Conservation (phyloP, 1,139 yeast species). For the Nakaseomyces nivariensis region DNA sequence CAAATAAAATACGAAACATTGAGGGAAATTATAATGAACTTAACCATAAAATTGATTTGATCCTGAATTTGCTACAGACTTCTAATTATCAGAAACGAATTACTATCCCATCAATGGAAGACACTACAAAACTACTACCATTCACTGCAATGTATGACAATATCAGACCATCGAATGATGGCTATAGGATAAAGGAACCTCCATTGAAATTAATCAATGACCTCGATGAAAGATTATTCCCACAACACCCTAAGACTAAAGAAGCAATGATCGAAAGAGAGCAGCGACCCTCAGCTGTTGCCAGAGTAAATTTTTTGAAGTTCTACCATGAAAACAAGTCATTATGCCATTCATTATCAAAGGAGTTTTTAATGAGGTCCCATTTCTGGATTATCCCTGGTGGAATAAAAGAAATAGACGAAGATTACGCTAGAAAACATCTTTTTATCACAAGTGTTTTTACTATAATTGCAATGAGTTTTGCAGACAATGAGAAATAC, state of each 20-base stretch:
- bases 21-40: neutral
- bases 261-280: constrained; percentile 29
- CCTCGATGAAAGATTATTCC: constrained; percentile 35
- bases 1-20: neutral
- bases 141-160: constrained; percentile 1
- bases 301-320: constrained; percentile 31
- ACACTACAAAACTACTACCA: neutral
- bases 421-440: constrained; percentile 36
- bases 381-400: constrained; percentile 50
- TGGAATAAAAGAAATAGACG: constrained; percentile 37
- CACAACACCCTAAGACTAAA: constrained; percentile 21
- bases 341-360: constrained; percentile 35
- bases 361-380: constrained; percentile 37
- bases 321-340: constrained; percentile 35
- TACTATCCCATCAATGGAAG: neutral
- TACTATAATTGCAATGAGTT: constrained; percentile 41
- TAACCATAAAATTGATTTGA: constrained; percentile 4
- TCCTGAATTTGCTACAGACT: neutral
- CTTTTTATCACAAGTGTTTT: constrained; percentile 43
- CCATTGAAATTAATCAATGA: constrained; percentile 36
- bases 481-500: constrained; percentile 40
- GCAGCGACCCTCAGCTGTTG: constrained; percentile 30
- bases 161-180: constrained; percentile 8
- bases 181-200: constrained; percentile 24
- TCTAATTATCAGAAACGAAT: neutral